Percentiles rank a stretch among this genome's conserved stretches.
Conservation (phyloP, 371 early-diverging fungal species). For the Nematocida homosporus region DNA sequence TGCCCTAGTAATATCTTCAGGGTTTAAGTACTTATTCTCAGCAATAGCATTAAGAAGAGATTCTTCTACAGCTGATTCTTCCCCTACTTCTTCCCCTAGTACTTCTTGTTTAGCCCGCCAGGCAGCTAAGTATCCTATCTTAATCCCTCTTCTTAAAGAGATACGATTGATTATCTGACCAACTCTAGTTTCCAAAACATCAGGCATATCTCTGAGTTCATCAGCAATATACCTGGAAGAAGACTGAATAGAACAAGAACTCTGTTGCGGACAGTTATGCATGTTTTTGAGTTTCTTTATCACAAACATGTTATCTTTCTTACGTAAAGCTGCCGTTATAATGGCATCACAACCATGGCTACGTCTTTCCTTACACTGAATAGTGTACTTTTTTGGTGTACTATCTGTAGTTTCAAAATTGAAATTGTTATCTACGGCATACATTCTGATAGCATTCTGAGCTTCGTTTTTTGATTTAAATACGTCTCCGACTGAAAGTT, state of each 20-base stretch:
- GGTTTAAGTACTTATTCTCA: constrained; percentile 42
- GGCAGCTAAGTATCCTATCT: constrained; percentile 62
- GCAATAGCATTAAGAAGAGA: constrained; percentile 18
- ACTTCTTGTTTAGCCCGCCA: constrained; percentile 60
- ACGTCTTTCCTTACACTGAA: constrained; percentile 63
- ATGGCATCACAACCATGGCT: constrained; percentile 65
- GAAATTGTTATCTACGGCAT: constrained; percentile 57
- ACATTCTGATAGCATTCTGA: constrained; percentile 58
- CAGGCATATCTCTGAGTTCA: constrained; percentile 40
- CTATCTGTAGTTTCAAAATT: constrained; percentile 59
- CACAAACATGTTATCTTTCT: constrained; percentile 61
- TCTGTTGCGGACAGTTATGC: constrained; percentile 65
- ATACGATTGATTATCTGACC: constrained; percentile 62
- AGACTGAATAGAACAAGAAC: constrained; percentile 20
- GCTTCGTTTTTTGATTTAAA: constrained; percentile 65
- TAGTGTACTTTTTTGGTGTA: constrained; percentile 57
- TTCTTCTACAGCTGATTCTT: constrained; percentile 49
- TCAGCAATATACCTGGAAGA: constrained; percentile 53
- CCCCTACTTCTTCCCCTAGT: constrained; percentile 32
- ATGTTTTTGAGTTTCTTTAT: constrained; percentile 62
- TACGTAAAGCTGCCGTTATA: constrained; percentile 58
- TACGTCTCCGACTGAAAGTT: constrained; percentile 60
- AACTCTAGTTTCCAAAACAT: constrained; percentile 49
- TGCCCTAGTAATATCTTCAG: constrained; percentile 22
- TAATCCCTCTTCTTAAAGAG: constrained; percentile 58